Conservation (phyloP, 768 basidiomycete species). For the Panaeolus cyanescens region DNA sequence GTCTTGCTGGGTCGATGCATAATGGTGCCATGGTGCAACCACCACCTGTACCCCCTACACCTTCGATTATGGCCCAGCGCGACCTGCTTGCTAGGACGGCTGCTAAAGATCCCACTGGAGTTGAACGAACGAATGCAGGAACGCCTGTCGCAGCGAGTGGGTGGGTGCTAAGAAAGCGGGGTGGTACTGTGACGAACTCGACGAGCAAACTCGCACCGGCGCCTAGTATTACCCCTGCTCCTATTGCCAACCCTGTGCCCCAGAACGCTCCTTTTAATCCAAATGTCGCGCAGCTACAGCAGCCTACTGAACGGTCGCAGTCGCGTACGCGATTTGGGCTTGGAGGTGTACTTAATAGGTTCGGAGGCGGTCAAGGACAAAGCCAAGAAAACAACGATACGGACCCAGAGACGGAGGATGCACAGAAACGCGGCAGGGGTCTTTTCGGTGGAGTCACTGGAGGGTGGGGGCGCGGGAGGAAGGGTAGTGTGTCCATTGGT, state of each 20-base stretch:
- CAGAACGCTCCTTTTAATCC: not conserved
- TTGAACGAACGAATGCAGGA: not conserved
- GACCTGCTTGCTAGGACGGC: not conserved
- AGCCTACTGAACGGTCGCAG: not conserved
- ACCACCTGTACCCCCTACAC: not conserved
- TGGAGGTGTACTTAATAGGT: not conserved
- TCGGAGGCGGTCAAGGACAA: not conserved
- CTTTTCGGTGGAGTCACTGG: not conserved
- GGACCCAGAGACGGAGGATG: not conserved
- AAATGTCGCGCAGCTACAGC: not conserved
- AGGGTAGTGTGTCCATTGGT: not conserved
- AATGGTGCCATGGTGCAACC: not conserved
- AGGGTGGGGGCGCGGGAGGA: not conserved
- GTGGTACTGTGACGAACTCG: not conserved
- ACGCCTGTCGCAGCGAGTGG: not conserved
- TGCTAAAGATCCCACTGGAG: not conserved
- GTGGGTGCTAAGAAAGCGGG: not conserved
- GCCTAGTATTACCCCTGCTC: not conserved
- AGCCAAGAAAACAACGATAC: not conserved
- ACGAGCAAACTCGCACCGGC: not conserved
- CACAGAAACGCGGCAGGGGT: not conserved
- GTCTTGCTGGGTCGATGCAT: not conserved
- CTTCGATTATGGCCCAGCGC: not conserved
- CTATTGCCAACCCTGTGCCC: not conserved
- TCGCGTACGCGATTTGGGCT: not conserved